These are phyloP conservation scores for Craterostigma plantagineum DNA, from an alignment of 257 asterid genomes.

Conservation along the genomic window DNA sequence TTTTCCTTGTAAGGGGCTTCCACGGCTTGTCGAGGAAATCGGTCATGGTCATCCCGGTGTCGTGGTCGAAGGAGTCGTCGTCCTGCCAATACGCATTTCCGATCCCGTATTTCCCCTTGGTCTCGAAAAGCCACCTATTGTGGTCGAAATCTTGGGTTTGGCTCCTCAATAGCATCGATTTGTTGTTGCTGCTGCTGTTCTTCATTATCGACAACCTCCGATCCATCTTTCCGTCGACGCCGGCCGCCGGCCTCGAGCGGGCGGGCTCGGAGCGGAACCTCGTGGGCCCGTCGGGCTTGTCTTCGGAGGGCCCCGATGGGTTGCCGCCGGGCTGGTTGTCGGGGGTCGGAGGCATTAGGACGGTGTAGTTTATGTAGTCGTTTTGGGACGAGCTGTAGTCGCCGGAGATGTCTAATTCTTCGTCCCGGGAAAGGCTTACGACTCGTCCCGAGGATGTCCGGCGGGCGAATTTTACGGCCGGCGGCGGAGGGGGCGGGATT, in stretches of 20 bases:
- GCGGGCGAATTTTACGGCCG: slow-evolving; percentile 49
- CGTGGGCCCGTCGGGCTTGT: slow-evolving; percentile 66
- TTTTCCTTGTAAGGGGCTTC: slow-evolving; percentile 88
- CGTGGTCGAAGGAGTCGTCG: slow-evolving; percentile 48
- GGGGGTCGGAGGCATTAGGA: slow-evolving; percentile 88
- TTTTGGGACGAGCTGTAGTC: slow-evolving; percentile 19
- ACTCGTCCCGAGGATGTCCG: slow-evolving; percentile 65
- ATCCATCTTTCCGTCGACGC: slow-evolving; percentile 26
- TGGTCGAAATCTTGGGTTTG: slow-evolving; percentile 91
- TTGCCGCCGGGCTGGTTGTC: slow-evolving; percentile 66
- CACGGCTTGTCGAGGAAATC: slow-evolving; percentile 95
- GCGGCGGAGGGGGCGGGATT: slow-evolving; percentile 20
- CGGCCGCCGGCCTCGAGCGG: slow-evolving; percentile 13
- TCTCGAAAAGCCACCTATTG: slow-evolving; percentile 79
- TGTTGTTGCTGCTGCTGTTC: slow-evolving; percentile 34
- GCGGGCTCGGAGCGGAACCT: slow-evolving; percentile 35
- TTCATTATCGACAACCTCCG: slow-evolving; percentile 54
- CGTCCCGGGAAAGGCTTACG: slow-evolving; percentile 55
- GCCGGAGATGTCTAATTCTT: slow-evolving; percentile 35
- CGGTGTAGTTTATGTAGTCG: slow-evolving; percentile 63
- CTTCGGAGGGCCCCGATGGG: slow-evolving; percentile 12
- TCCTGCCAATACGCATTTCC: slow-evolving; percentile 92
- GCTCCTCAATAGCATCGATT: slow-evolving; percentile 71
- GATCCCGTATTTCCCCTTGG: slow-evolving; percentile 85
- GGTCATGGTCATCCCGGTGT: slow-evolving; percentile 77